A percentile compares a stretch with the other conserved stretches of the same genome.
These are phyloP conservation scores for Imleria badia DNA, from an alignment of 768 basidiomycete species.

Conservation along the genomic window DNA sequence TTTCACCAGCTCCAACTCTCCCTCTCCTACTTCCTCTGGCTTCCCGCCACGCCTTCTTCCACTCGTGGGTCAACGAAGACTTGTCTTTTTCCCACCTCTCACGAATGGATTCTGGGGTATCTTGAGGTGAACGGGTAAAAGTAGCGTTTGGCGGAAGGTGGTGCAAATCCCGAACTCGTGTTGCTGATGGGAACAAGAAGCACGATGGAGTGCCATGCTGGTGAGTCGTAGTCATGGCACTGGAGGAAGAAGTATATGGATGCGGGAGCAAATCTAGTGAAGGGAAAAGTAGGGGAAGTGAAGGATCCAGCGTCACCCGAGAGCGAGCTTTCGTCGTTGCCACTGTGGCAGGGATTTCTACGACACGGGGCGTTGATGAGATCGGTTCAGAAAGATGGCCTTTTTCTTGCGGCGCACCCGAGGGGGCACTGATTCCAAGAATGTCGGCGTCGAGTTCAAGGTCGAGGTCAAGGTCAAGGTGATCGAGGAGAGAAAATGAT, in stretches of 20 bases:
- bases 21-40: slow-evolving; percentile 65
- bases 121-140: slow-evolving; percentile 21
- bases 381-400: background rate
- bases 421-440: slow-evolving; percentile 22
- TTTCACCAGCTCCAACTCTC: slow-evolving; percentile 44
- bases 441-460: slow-evolving; percentile 65
- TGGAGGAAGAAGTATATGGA: slow-evolving; percentile 12
- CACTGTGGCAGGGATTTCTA: slow-evolving; percentile 1
- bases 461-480: slow-evolving; percentile 75
- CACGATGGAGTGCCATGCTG: slow-evolving; percentile 22
- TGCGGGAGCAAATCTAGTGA: slow-evolving; percentile 27
- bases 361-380: background rate
- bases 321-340: slow-evolving; percentile 5
- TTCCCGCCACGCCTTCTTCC: slow-evolving; percentile 77
- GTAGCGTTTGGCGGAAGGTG: slow-evolving; percentile 26
- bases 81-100: slow-evolving; percentile 71
- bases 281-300: slow-evolving; percentile 66
- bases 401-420: slow-evolving; percentile 3
- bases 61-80: slow-evolving; percentile 65
- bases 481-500: slow-evolving; percentile 73
- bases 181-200: slow-evolving; percentile 33
- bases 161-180: slow-evolving; percentile 49
- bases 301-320: slow-evolving; percentile 47
- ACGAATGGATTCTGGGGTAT: slow-evolving; percentile 49
- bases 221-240: background rate